These are phyloP conservation scores for Withania somnifera DNA, from an alignment of 305 asterid species.

Conservation along the genomic window DNA sequence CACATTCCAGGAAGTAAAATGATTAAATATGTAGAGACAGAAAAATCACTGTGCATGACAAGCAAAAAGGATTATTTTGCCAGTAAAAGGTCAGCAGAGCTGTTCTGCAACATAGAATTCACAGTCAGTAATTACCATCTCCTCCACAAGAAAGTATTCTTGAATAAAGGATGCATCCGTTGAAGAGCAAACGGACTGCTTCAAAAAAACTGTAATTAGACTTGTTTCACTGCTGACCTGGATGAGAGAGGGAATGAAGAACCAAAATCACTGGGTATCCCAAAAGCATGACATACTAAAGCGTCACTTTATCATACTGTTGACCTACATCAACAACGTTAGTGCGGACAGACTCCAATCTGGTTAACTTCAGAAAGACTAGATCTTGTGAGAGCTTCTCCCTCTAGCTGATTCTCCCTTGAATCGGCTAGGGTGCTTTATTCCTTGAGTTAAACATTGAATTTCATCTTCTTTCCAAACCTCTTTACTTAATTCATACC, in stretches of 20 bases:
- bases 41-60: not conserved
- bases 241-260: slow-evolving; percentile 5
- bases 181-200: slow-evolving; percentile 80
- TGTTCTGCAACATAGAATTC: not conserved
- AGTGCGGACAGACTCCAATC: slow-evolving; percentile 89
- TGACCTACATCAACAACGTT: slow-evolving; percentile 61
- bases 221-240: slow-evolving; percentile 67
- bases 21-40: not conserved
- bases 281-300: slow-evolving; percentile 1
- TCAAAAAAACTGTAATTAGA: slow-evolving; percentile 74
- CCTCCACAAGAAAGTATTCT: slow-evolving; percentile 75
- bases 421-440: no score
- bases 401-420: slow-evolving; percentile 11
- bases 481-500: no score
- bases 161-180: slow-evolving; percentile 77
- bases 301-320: not conserved
- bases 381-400: no score
- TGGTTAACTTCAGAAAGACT: slow-evolving; percentile 64
- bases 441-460: no score
- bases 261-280: slow-evolving; percentile 6
- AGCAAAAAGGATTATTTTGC: not conserved
- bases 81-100: not conserved
- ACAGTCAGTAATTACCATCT: slow-evolving; percentile 43
- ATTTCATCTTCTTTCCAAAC: no score
- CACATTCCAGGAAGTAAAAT: not conserved